Percentiles rank a stretch among this genome's conserved stretches.
Conservation (phyloP, 225 moss, liverwort and hornwort genomes). For the Bryoerythrophyllum caledonicum region DNA sequence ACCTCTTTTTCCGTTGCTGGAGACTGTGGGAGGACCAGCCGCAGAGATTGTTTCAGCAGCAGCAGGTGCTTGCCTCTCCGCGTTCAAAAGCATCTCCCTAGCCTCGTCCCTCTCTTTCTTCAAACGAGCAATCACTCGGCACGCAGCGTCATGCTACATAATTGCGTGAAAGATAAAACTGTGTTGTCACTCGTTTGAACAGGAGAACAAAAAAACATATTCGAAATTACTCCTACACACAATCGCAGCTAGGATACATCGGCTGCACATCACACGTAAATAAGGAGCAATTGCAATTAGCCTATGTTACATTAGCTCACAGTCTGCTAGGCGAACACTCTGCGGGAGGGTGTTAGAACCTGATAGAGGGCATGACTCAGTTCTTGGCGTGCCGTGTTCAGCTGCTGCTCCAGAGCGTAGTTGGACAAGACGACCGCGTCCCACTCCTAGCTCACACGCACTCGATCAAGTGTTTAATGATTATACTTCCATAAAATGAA, state of each 20-base stretch:
- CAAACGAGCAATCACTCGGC: conserved; percentile 93
- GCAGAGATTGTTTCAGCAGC: conserved; percentile 32
- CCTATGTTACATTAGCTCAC: not conserved
- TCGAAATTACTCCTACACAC: not conserved
- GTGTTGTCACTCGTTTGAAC: not conserved
- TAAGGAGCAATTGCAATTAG: not conserved
- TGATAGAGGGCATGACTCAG: conserved; percentile 87
- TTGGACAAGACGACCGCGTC: conserved; percentile 83
- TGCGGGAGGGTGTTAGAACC: conserved; percentile 26
- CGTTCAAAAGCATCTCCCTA: conserved; percentile 63
- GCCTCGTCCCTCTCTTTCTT: conserved; percentile 96
- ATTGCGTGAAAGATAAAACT: conserved; percentile 3
- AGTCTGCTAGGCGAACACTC: not conserved
- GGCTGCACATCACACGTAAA: not conserved
- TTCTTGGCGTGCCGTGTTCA: conserved; percentile 86
- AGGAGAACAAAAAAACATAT: not conserved
- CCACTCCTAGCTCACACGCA: conserved; percentile 63
- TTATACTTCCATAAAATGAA: not conserved
- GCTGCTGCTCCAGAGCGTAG: conserved; percentile 83
- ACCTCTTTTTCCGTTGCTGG: conserved; percentile 59
- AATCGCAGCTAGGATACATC: not conserved
- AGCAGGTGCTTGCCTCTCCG: conserved; percentile 64
- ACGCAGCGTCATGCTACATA: conserved; percentile 93
- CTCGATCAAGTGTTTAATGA: not conserved
- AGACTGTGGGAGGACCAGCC: conserved; percentile 30